phyloP scores from a whole-genome alignment of 768 basidiomycete species.

The Pleurotus platypus region DNA sequence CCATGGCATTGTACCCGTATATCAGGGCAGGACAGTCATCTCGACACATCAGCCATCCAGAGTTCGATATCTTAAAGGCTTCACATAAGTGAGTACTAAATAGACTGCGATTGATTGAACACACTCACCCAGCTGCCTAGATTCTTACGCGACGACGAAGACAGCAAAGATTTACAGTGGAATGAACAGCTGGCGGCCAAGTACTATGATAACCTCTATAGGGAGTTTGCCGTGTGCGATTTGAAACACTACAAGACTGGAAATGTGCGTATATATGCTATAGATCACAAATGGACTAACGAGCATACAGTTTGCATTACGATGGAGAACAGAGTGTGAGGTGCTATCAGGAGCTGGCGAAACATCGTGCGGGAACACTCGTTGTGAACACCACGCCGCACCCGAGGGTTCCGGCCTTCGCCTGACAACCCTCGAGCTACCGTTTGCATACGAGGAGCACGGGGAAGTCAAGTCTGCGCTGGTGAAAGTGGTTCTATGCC shows the following conservation, averaged over 20 bases:
- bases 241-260: conserved; percentile 95
- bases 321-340: conserved; percentile 93
- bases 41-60: conserved; percentile 24
- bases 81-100: conserved; percentile 56
- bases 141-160: conserved; percentile 68
- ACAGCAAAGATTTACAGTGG: conserved; percentile 50
- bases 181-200: conserved; percentile 84
- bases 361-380: conserved; percentile 84
- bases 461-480: conserved; percentile 74
- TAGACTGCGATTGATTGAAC: background rate
- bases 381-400: conserved; percentile 63
- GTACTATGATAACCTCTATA: conserved; percentile 85
- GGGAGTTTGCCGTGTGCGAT: conserved; percentile 90
- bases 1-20: background rate
- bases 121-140: conserved; percentile 29
- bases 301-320: conserved; percentile 67
- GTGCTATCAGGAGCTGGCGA: conserved; percentile 85
- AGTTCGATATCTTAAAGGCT: conserved; percentile 75
- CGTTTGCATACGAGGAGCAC: conserved; percentile 83
- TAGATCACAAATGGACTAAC: background rate
- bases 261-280: conserved; percentile 49
- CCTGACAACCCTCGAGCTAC: conserved; percentile 81
- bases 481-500: conserved; percentile 89
- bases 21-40: background rate
- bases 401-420: conserved; percentile 18